Evolutionary conservation across 1,139 yeast species (phyloP).

Genomic region (Kodamaea plutei): DNA sequence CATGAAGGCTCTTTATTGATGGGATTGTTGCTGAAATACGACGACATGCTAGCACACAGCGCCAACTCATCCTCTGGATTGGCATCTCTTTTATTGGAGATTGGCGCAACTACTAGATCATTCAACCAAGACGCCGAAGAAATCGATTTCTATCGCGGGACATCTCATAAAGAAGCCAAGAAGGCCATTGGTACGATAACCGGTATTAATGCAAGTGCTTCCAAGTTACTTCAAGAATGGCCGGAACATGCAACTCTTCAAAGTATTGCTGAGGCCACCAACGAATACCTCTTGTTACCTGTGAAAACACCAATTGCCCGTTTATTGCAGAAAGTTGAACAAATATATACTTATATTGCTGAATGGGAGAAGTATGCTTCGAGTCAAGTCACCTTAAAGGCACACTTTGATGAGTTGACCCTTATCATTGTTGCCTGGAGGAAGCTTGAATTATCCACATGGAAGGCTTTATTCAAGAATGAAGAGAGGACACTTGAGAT

Average conservation of each 20-base stretch:
- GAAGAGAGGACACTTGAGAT: conserved; percentile 57
- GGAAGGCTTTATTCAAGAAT: conserved; percentile 70
- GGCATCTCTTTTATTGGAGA: conserved; percentile 38
- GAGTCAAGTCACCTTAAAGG: conserved; percentile 61
- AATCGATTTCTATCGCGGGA: conserved; percentile 68
- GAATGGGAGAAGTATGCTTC: conserved; percentile 97
- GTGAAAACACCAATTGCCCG: conserved; percentile 71
- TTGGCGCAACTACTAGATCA: conserved; percentile 26
- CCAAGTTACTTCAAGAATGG: conserved; percentile 64
- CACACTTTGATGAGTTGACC: conserved; percentile 56
- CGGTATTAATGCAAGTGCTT: conserved; percentile 44
- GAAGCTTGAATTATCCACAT: conserved; percentile 75
- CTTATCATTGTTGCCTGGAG: conserved; percentile 85
- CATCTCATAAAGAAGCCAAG: conserved; percentile 56
- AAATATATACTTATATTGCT: conserved; percentile 69
- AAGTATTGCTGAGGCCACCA: conserved; percentile 60
- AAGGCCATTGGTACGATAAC: conserved; percentile 53
- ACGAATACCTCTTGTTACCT: conserved; percentile 63
- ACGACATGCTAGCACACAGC: conserved; percentile 19
- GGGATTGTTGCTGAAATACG: conserved; percentile 18
- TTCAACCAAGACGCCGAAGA: conserved; percentile 18
- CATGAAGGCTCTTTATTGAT: conserved; percentile 40
- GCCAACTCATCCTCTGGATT: conserved; percentile 33
- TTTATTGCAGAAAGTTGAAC: conserved; percentile 79
- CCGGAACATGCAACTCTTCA: conserved; percentile 92